Evolutionary conservation across 1,284 basidiomycete genomes (phyloP), one percentile per base, ranked within the genome.

Genomic region (Erythrobasidium hasegawianum): DNA sequence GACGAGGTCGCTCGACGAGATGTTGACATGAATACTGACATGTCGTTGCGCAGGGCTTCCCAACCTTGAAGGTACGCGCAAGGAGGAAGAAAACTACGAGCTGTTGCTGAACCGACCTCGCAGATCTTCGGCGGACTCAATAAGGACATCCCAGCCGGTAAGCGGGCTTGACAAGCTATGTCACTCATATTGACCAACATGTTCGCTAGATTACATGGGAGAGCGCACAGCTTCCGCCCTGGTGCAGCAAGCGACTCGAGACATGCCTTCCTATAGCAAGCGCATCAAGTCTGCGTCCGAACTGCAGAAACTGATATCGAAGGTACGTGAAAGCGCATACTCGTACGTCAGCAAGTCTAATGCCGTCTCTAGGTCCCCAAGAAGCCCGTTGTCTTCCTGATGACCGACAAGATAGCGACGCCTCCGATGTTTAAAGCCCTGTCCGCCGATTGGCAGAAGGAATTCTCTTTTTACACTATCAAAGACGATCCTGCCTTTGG

Each of bases 251-350:
- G 76, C 75, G 33, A 75, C 76, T 1, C 70, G 72, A 20, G 61
- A 70, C 40, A 76, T 79, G 49, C 78, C 78, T 0, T 74, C 75
- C 29, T 73, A 74, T n/a, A 75, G 74, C 2, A 77, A 76, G 65
- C 77, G 77, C 52, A 70, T 79, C 3, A 70, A 72, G 14, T 71
- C 72, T 0, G 40, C 66, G 7, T 14, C 33, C 5, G 72, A 75
- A 14, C 43, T 72, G 20, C 50, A 64, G 7, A 50, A 54, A 26
- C 58, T 75, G 10, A 54, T 54, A 18, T 33, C 24, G 49, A 59
- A 57, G 64, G 61, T 66, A 40, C 38, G 57, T 20, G 18, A 1
- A 40, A 7, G 43, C 43, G 40, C 40, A 11, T 41, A 10, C 16
- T 8, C 50, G 16, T 24, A 41, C 11, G n/a, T n/a, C n/a, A 47